Conservation (phyloP, 129 eudicot species). For the Chrysanthemum seticuspe region DNA sequence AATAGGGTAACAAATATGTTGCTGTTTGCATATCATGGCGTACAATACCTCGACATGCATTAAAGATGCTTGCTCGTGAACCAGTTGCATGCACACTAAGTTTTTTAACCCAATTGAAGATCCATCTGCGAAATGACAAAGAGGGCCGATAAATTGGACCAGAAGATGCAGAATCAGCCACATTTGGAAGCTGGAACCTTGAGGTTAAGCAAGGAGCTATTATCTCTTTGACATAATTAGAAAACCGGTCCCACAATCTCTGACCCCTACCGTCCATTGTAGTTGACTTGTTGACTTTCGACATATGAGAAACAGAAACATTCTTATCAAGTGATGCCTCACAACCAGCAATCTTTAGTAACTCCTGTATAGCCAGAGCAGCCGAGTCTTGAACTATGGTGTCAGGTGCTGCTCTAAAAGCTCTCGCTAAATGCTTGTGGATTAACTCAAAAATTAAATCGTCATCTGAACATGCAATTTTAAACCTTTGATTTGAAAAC, state of each 20-base stretch:
- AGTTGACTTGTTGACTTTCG: constrained; percentile 25
- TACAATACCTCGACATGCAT: constrained; percentile 94
- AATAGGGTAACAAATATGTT: constrained; percentile 80
- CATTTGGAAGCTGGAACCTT: constrained; percentile 73
- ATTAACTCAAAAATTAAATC: constrained; percentile 96
- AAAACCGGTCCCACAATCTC: constrained; percentile 91
- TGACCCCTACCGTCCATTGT: constrained; percentile 78
- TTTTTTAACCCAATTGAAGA: constrained; percentile 77
- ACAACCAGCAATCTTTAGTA: constrained; percentile 93
- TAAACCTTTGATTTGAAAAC: constrained; percentile 68
- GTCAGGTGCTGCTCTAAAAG: constrained; percentile 96
- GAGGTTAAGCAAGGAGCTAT: constrained; percentile 99
- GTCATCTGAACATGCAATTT: constrained; percentile 94
- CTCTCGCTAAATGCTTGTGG: constrained; percentile 92
- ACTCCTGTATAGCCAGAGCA: constrained; percentile 97
- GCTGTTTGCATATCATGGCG: constrained; percentile 98
- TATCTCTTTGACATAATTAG: constrained; percentile 91
- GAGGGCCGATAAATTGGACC: constrained; percentile 87
- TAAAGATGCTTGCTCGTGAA: constrained; percentile 78
- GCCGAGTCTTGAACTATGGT: constrained; percentile 85
- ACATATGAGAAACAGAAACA: constrained; percentile 41
- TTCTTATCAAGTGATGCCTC: constrained; percentile 75
- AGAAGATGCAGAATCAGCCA: constrained; percentile 68
- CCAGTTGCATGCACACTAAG: constrained; percentile 84
- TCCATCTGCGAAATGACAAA: constrained; percentile 92